A percentile compares a stretch with the other conserved stretches of the same genome.
phyloP scores from a whole-genome alignment of 2,329 filamentous ascomycete species.

The Fusarium denticulatum region DNA sequence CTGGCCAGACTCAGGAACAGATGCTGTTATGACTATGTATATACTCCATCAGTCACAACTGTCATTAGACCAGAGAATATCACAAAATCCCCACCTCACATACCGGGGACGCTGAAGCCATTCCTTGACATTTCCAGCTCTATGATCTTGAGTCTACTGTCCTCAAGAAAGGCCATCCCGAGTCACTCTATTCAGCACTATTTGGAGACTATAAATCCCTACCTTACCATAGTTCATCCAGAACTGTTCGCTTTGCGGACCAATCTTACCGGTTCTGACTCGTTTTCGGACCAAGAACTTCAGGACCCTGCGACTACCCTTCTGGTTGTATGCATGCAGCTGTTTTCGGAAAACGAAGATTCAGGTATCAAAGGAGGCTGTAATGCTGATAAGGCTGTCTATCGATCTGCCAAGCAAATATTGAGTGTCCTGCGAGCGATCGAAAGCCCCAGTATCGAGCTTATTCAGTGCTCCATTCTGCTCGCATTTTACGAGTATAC shows the following conservation, averaged over 20 bases:
- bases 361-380: constrained; percentile 48
- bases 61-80: constrained; percentile 41
- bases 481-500: constrained; percentile 56
- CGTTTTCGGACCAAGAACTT: constrained; percentile 13
- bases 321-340: constrained; percentile 54
- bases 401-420: constrained; percentile 51
- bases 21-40: constrained; percentile 50
- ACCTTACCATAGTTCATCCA: constrained; percentile 54
- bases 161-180: constrained; percentile 44
- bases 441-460: constrained; percentile 49
- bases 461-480: constrained; percentile 53
- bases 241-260: constrained; percentile 48
- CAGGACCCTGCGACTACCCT: constrained; percentile 48
- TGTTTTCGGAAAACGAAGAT: constrained; percentile 49
- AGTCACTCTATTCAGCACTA: constrained; percentile 49
- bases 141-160: constrained; percentile 52
- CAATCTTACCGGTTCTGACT: background rate
- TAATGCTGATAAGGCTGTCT: constrained; percentile 46
- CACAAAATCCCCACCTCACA: constrained; percentile 16
- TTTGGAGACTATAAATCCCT: constrained; percentile 53
- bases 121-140: constrained; percentile 48
- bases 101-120: constrained; percentile 41
- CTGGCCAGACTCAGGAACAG: constrained; percentile 37
- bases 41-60: constrained; percentile 45
- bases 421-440: constrained; percentile 49